These are phyloP conservation scores for Gracilaria domingensis DNA, from an alignment of 23 red algal genomes.

Conservation along the genomic window DNA sequence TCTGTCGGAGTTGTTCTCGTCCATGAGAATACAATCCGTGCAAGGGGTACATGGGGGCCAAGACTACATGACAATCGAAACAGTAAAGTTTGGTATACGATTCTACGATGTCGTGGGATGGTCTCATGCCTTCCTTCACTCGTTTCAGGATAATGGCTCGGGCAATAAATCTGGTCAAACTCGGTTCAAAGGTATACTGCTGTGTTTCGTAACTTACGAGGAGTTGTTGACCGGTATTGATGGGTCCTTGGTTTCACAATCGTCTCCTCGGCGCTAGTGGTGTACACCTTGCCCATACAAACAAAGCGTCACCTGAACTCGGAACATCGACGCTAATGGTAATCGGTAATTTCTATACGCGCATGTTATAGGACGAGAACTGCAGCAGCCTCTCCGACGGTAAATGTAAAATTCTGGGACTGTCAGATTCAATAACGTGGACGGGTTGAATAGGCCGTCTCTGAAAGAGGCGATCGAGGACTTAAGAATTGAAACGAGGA, in stretches of 20 bases:
- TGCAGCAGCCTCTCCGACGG: not conserved
- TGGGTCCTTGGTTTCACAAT: not conserved
- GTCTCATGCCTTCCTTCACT: not conserved
- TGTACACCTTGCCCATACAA: not conserved
- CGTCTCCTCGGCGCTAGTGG: not conserved
- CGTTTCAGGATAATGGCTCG: slow-evolving; percentile 3
- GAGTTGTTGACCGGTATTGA: not conserved
- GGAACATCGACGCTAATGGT: not conserved
- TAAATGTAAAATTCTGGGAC: not conserved
- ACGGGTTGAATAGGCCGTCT: not conserved
- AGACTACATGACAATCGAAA: slow-evolving; percentile 2
- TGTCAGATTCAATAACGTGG: not conserved
- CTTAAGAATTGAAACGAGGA: not conserved
- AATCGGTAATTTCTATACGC: not conserved
- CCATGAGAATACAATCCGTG: slow-evolving; percentile 6
- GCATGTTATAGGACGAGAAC: not conserved
- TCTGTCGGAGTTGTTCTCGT: not conserved
- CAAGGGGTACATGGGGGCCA: not conserved
- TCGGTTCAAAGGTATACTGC: not conserved
- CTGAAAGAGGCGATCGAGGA: not conserved
- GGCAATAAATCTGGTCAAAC: not conserved
- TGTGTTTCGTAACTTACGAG: not conserved
- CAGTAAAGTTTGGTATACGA: not conserved
- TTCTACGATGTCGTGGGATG: slow-evolving; percentile 3
- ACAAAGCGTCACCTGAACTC: not conserved